Evolutionary conservation across 805 yeast species (phyloP).

Genomic region (Yamadazyma nakazawae): DNA sequence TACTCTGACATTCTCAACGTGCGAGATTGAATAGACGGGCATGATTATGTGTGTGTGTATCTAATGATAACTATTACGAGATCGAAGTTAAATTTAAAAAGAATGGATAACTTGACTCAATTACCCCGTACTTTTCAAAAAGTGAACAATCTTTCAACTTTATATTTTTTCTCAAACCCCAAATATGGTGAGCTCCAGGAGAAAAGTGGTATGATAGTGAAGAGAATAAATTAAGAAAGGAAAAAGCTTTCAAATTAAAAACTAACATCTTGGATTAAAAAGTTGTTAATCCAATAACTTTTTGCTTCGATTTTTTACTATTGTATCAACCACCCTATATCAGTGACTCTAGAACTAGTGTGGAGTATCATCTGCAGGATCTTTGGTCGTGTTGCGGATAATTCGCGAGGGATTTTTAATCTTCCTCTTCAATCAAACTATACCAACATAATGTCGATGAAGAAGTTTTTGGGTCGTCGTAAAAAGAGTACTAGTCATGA

Average conservation of each 20-base stretch:
- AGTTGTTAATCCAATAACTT: background rate
- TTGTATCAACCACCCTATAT: too few species aligned
- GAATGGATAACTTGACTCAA: background rate
- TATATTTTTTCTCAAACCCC: background rate
- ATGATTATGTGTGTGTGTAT: conserved; percentile 18
- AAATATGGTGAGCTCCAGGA: background rate
- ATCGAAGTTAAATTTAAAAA: background rate
- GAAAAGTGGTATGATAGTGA: background rate
- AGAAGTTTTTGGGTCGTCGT: conserved; percentile 16
- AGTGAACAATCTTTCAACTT: background rate
- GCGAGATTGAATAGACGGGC: conserved; percentile 58
- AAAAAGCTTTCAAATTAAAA: background rate
- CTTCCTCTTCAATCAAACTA: background rate
- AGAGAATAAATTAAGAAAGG: background rate
- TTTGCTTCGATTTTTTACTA: background rate
- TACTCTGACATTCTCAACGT: conserved; percentile 67
- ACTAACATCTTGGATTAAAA: too few species aligned
- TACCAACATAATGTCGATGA: conserved; percentile 15
- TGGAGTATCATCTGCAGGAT: conserved; percentile 1
- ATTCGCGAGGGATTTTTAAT: background rate
- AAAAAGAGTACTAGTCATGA: conserved; percentile 7
- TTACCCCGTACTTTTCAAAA: conserved; percentile 1
- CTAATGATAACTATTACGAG: background rate
- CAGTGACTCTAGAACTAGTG: background rate
- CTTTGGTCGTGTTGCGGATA: background rate